Evolutionary conservation across 345 rosid genomes (phyloP).

Genomic region (Punica granatum): DNA sequence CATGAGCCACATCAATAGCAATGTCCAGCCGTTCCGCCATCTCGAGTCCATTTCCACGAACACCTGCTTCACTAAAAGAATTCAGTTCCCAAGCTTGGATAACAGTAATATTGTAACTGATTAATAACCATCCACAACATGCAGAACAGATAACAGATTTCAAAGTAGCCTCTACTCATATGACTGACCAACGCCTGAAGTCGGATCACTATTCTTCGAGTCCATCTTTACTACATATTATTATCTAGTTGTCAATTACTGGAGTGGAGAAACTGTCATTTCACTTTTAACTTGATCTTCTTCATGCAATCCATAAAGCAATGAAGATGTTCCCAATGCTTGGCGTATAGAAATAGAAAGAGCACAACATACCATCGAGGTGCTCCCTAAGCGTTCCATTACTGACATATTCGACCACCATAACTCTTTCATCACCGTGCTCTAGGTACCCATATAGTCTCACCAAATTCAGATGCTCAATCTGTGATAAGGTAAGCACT

Average conservation of each 20-base stretch:
- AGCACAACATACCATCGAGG: constrained; percentile 61
- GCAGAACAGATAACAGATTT: not conserved
- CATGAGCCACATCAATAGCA: constrained; percentile 95
- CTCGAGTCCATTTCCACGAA: constrained; percentile 56
- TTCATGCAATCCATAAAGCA: no score
- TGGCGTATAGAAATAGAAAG: no score
- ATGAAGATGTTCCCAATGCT: no score
- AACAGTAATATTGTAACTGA: not conserved
- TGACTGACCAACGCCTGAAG: not conserved
- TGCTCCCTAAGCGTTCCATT: constrained; percentile 80
- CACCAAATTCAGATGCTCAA: constrained; percentile 85
- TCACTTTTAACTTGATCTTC: no score
- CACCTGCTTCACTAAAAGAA: constrained; percentile 32
- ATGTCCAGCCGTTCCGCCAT: constrained; percentile 75
- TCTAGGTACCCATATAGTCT: constrained; percentile 69
- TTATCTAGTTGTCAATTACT: not conserved
- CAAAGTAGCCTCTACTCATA: no score
- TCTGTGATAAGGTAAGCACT: constrained; percentile 68
- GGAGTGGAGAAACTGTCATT: no score
- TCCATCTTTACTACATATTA: not conserved
- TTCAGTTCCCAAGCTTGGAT: not conserved
- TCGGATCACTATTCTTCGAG: not conserved
- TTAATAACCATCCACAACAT: not conserved
- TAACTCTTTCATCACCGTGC: constrained; percentile 55
- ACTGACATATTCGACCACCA: constrained; percentile 70